Base-by-base conservation (phyloP, 805 yeast species). In the Ogataea populi-albae region DNA sequence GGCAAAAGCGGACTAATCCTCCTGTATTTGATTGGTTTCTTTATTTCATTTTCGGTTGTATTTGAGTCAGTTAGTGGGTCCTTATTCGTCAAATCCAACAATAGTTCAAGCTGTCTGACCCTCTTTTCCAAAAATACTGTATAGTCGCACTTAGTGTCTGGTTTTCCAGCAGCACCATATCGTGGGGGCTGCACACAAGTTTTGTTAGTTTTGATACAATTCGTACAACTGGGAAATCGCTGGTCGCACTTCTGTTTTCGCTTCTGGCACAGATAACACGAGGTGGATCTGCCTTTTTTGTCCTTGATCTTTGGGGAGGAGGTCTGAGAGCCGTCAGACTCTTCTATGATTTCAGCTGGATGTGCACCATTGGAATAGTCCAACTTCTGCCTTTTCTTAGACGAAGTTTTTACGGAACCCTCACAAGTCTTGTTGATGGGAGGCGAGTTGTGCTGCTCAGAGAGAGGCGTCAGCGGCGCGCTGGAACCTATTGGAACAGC, bases 201-300 rank as follows among this genome's bases (percentile, higher is more conserved):
- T 5, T 71, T 77, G 21, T 75, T 78, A 1, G 85, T 80, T 49
- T 77, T 77, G 35, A 79, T 59, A 59, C 86, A 80, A 26, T 79
- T 77, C 4, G 84, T 75, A 49, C 86, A 79, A 32, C 76, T 66
- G 5, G 86, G 86, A 9, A 71, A 55, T 31, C 80, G 64, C 37
- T 78, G 84, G 46, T 80, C 85, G 59, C 86, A 79, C 50, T 75
- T 74, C 48, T 77, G 81, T 47, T 76, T 76, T 32, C 81, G 57
- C 52, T 72, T 71, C 45, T 76, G 78, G 40, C 82, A 77, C 16
- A 76, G 49, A 25, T 68, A 56, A 47, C 82, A 77, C 3, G 80
- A 71, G 5, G 79, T 70, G 8, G 79, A 74, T 34, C 81, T 65
- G 5, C 78, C 76, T 43, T 69, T 74, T 50, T 73, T 75, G 40